Percentiles rank a stretch among this genome's conserved stretches.
These are phyloP conservation scores for Fusarium armeniacum DNA, from an alignment of 2,329 filamentous ascomycete genomes.

Conservation along the genomic window DNA sequence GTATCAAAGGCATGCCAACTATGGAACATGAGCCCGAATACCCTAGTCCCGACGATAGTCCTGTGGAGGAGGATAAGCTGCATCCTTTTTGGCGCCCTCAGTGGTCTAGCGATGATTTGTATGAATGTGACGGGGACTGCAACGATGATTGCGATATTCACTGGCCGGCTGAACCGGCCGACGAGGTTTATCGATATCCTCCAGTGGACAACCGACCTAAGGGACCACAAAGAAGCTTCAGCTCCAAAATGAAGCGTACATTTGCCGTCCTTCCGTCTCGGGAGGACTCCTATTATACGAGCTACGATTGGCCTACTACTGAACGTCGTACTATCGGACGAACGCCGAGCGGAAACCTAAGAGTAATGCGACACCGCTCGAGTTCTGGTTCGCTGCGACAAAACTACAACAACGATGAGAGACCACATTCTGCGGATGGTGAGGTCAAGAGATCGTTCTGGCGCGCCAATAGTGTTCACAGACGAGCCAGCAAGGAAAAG, in stretches of 20 bases:
- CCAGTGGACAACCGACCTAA: constrained; percentile 63
- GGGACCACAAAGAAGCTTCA: constrained; percentile 64
- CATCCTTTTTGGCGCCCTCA: constrained; percentile 74
- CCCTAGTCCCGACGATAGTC: constrained; percentile 61
- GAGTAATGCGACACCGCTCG: constrained; percentile 68
- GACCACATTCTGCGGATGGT: constrained; percentile 55
- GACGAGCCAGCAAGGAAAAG: constrained; percentile 46
- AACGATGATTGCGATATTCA: constrained; percentile 45
- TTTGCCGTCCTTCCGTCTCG: constrained; percentile 72
- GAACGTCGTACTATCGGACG: constrained; percentile 71
- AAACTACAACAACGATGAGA: constrained; percentile 45
- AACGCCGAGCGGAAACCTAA: constrained; percentile 71
- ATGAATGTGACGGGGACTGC: constrained; percentile 52
- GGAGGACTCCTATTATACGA: constrained; percentile 52
- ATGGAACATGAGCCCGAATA: constrained; percentile 54
- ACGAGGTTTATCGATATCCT: constrained; percentile 62
- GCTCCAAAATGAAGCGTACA: constrained; percentile 68
- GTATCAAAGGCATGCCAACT: constrained; percentile 49
- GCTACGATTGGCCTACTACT: constrained; percentile 55
- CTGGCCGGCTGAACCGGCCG: constrained; percentile 55
- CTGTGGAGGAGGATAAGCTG: constrained; percentile 66
- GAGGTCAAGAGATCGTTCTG: constrained; percentile 50
- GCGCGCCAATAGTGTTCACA: constrained; percentile 51
- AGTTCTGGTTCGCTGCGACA: constrained; percentile 61
- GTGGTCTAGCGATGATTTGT: constrained; percentile 55